A percentile compares a stretch with the other conserved stretches of the same genome.
phyloP scores from a whole-genome alignment of 1,139 yeast species.

The Pneumocystis canis region DNA sequence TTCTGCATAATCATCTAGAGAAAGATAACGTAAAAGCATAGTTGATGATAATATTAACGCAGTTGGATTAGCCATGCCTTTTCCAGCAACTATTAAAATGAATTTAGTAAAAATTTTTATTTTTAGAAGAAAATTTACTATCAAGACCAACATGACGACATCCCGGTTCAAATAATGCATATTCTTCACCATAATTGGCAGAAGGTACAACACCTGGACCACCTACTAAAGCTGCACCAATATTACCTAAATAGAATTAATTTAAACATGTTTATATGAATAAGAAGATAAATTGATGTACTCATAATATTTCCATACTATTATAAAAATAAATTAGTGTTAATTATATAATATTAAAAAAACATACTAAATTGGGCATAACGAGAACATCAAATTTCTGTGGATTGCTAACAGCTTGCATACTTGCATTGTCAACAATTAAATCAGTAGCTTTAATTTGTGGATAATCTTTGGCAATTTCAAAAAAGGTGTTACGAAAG shows the following conservation, averaged over 20 bases:
- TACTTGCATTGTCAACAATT: conserved; percentile 96
- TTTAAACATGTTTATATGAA: conserved; percentile 12
- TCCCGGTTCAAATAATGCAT: conserved; percentile 98
- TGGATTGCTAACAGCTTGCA: conserved; percentile 97
- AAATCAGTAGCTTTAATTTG: conserved; percentile 73
- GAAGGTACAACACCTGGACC: conserved; percentile 99
- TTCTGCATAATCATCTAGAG: conserved; percentile 71
- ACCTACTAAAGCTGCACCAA: conserved; percentile 96
- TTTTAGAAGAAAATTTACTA: conserved; percentile 20
- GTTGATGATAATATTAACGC: conserved; percentile 87
- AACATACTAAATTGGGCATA: conserved; percentile 51
- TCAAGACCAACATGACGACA: conserved; percentile 98
- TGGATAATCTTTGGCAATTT: conserved; percentile 68
- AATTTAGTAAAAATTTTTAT: conserved; percentile 41
- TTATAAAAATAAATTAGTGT: neutral
- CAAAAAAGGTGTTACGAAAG: conserved; percentile 86
- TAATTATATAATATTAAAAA: neutral
- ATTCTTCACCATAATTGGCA: conserved; percentile 94
- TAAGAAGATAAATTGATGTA: neutral
- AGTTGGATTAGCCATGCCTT: conserved; percentile 79
- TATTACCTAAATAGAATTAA: conserved; percentile 47
- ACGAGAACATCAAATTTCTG: conserved; percentile 96
- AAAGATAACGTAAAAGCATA: conserved; percentile 88
- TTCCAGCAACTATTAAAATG: conserved; percentile 32
- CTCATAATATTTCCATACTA: conserved; percentile 75